Evolutionary conservation across 768 basidiomycete species (phyloP).

Genomic region (Serendipita indica): DNA sequence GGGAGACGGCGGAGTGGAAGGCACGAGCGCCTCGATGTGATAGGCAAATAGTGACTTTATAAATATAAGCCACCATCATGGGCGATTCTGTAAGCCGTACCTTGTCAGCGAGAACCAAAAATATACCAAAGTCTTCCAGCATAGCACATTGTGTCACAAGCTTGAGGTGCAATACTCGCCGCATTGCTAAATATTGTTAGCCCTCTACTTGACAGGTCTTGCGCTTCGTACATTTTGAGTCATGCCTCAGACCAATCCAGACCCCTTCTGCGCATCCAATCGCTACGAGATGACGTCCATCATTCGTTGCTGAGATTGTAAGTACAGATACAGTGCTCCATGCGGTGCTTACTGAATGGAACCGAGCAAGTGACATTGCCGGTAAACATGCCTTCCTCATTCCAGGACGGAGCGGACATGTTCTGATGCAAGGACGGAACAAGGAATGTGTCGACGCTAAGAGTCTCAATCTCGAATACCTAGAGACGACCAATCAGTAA

Average conservation of each 20-base stretch:
- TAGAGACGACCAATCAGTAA: constrained; percentile 9
- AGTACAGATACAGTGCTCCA: not conserved
- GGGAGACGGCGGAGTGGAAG: constrained; percentile 52
- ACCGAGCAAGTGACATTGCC: constrained; percentile 92
- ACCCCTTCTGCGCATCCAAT: constrained; percentile 93
- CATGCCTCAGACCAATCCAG: constrained; percentile 86
- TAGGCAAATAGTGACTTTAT: constrained; percentile 74
- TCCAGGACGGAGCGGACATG: constrained; percentile 35
- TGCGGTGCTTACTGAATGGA: constrained; percentile 54
- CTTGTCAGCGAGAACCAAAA: constrained; percentile 90
- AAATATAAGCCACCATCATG: not conserved
- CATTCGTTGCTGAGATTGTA: constrained; percentile 47
- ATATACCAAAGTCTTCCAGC: constrained; percentile 90
- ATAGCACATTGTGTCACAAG: constrained; percentile 92
- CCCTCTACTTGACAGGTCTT: not conserved
- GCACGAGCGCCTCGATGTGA: constrained; percentile 91
- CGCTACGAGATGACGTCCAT: constrained; percentile 75
- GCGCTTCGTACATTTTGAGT: constrained; percentile 54
- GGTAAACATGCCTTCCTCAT: constrained; percentile 53
- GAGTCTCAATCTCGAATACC: constrained; percentile 82
- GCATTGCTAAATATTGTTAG: constrained; percentile 44
- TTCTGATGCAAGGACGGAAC: constrained; percentile 48
- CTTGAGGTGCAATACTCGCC: constrained; percentile 84
- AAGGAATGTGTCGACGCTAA: constrained; percentile 79
- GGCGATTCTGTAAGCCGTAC: constrained; percentile 22